Evolutionary conservation across 2,329 filamentous ascomycete species (phyloP).

Genomic region (Penicillium sclerotiorum): DNA sequence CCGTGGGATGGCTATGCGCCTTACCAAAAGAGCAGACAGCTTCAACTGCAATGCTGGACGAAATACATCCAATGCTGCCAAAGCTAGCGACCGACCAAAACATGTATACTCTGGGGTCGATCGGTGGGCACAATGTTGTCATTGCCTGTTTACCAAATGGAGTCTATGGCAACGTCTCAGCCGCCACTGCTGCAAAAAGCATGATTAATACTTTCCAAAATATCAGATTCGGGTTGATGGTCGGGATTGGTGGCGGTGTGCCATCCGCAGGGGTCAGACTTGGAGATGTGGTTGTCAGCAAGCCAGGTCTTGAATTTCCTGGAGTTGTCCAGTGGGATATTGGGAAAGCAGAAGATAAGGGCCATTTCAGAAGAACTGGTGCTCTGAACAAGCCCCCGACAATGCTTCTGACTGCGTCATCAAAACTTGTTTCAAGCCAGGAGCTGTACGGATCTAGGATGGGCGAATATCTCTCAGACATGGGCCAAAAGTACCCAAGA

Average conservation of each 20-base stretch:
- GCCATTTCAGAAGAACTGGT: background rate
- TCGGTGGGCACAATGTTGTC: slow-evolving; percentile 4
- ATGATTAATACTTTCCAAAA: slow-evolving; percentile 3
- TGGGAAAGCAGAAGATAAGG: background rate
- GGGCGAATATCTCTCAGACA: background rate
- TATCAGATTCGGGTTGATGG: slow-evolving; percentile 7
- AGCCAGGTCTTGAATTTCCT: background rate
- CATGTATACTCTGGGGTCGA: background rate
- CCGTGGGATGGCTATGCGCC: slow-evolving; percentile 3
- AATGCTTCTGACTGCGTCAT: background rate
- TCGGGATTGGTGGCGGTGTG: slow-evolving; percentile 7
- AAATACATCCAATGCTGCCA: background rate
- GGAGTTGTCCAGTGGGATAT: slow-evolving; percentile 7
- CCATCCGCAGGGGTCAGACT: background rate
- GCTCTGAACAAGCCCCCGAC: slow-evolving; percentile 6
- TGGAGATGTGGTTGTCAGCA: slow-evolving; percentile 9
- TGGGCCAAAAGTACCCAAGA: background rate
- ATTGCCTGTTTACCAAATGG: slow-evolving; percentile 5
- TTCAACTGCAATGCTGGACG: slow-evolving; percentile 14
- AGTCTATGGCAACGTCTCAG: background rate
- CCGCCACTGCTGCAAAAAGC: background rate
- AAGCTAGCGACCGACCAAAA: background rate
- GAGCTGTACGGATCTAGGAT: background rate
- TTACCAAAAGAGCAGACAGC: background rate
- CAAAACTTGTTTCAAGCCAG: background rate